These are phyloP conservation scores for Pseudozyma sp. DNA, from an alignment of 1,284 basidiomycete species.

Conservation along the genomic window DNA sequence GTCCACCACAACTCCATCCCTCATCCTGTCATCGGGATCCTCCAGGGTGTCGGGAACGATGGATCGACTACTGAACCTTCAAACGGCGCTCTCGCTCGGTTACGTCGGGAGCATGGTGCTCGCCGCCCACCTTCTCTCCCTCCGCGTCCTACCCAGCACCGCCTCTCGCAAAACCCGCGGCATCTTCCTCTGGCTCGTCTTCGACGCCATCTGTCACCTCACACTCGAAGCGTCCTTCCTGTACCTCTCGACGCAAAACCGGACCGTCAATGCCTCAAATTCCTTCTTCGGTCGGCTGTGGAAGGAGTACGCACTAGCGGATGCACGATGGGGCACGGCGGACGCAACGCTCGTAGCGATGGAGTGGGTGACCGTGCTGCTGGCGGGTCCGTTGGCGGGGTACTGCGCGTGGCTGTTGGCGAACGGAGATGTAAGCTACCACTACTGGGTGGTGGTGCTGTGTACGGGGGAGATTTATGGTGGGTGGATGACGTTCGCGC, in stretches of 20 bases:
- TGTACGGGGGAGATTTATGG: constrained; percentile 61
- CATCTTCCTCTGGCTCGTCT: constrained; percentile 62
- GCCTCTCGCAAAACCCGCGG: constrained; percentile 25
- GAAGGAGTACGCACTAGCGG: constrained; percentile 63
- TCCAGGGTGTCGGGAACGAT: constrained; percentile 5
- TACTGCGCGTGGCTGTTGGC: constrained; percentile 55
- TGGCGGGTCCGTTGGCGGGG: constrained; percentile 57
- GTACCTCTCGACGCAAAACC: constrained; percentile 47
- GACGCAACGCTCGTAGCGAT: constrained; percentile 60
- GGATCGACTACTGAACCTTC: constrained; percentile 43
- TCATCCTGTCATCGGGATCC: too few species aligned
- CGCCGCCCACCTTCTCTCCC: constrained; percentile 26
- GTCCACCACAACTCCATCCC: too few species aligned
- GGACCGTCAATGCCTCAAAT: constrained; percentile 46
- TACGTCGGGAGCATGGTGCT: constrained; percentile 45
- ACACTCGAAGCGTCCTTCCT: constrained; percentile 62
- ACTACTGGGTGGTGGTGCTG: constrained; percentile 59
- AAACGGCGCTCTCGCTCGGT: constrained; percentile 47
- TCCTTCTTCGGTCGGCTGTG: constrained; percentile 61
- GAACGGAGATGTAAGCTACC: constrained; percentile 43
- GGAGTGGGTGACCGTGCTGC: constrained; percentile 59
- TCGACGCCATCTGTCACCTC: constrained; percentile 61
- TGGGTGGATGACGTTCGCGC: constrained; percentile 65
- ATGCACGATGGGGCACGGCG: constrained; percentile 56
- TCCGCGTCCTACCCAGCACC: constrained; percentile 11